Base-by-base conservation (phyloP, 2,329 filamentous ascomycete genomes). In the Aureobasidium melanogenum region DNA sequence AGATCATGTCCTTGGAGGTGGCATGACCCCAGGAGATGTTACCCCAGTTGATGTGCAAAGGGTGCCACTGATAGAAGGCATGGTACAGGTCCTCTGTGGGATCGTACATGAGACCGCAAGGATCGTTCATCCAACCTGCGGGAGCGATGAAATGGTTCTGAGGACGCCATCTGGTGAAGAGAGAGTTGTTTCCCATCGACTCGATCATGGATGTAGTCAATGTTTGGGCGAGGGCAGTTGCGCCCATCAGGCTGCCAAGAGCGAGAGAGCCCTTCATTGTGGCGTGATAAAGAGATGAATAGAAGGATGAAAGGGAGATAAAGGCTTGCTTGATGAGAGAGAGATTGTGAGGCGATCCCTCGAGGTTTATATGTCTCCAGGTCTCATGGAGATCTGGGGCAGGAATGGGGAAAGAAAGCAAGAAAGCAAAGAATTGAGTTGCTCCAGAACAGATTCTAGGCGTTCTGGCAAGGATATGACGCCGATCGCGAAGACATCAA, bases 11-110 rank as follows among this genome's bases (percentile, higher is more conserved):
- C 51, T 76, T 74, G 60, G 78, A 82, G 2, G 75, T 80, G 5
- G 80, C 80, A 64, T 82, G 78, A 2, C 81, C 82, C 79, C 77
- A 80, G 19, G 71, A 74, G 41, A 78, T 78, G 63, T 78, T 78
- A 65, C 77, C 76, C 75, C 76, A 78, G 63, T 75, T 76, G 65
- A 78, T 72, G 62, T 79, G 76, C 51, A 79, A 69, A 1, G 76
- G 76, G 65, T 79, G 74, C 72, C 75, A 82, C 67, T 84, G 80
- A 67, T 80, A 83, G 66, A 79, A 79, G 8, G 82, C 66, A 64
- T 83, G 80, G 62, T 83, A 84, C 1, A 69, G 69, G 32, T 77
- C 75, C 36, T 74, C 72, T 3, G 68, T 71, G 15, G 77, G 78
- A 67, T 80, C 78, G 65, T 80, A 82, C 70, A 77, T 76, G 64